A percentile compares a stretch with the other conserved stretches of the same genome.
phyloP scores from a whole-genome alignment of 2,329 filamentous ascomycete genomes.

The Pezicula carpinea region DNA sequence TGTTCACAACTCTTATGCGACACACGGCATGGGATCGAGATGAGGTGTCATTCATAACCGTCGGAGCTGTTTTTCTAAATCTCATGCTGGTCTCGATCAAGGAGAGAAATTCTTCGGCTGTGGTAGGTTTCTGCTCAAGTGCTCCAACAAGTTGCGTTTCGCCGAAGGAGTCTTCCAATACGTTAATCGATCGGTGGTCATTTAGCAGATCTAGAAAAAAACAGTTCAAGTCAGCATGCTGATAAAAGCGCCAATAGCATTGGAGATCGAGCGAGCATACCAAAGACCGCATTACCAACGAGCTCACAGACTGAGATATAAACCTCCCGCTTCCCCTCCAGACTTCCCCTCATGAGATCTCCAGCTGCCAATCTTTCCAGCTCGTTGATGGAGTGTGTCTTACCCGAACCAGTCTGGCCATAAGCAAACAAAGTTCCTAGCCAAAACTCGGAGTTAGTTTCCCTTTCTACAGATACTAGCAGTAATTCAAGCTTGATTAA shows the following conservation, averaged over 20 bases:
- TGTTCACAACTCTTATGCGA: constrained; percentile 38
- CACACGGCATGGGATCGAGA: constrained; percentile 46
- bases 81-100: constrained; percentile 67
- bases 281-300: constrained; percentile 69
- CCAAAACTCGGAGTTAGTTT: too few species aligned
- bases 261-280: constrained; percentile 13
- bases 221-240: not conserved
- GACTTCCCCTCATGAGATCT: not conserved
- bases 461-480: too few species aligned
- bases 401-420: constrained; percentile 43
- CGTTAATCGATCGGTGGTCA: constrained; percentile 34
- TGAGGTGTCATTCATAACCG: constrained; percentile 41
- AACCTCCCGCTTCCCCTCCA: constrained; percentile 61
- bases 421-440: constrained; percentile 45
- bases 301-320: constrained; percentile 89
- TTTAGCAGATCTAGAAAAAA: constrained; percentile 37
- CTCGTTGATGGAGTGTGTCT: constrained; percentile 38
- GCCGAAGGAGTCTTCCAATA: constrained; percentile 43
- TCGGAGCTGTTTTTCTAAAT: constrained; percentile 38
- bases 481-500: too few species aligned
- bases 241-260: not conserved
- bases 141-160: constrained; percentile 40
- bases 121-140: constrained; percentile 31
- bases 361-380: constrained; percentile 32
- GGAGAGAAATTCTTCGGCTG: constrained; percentile 64